Evolutionary conservation across 345 rosid species (phyloP), one percentile per base, ranked within the genome.

Genomic region (Triadica sebifera): DNA sequence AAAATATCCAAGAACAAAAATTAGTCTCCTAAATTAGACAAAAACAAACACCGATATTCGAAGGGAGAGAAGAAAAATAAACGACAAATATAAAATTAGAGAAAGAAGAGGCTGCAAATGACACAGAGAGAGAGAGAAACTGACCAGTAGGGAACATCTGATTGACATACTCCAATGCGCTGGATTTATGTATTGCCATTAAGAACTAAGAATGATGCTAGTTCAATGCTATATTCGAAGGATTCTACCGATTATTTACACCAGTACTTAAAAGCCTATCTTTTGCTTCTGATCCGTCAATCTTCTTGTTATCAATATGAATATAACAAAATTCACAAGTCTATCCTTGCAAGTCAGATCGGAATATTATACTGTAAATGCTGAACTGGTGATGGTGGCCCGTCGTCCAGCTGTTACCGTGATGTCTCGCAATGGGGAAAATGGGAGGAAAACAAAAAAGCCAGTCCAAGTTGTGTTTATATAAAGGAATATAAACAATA

Each of bases 111-210:
- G 20, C 20, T n/a, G 12, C 22, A 63, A 19, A 50, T 7, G 10
- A 67, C 17, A 13, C 13, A 17, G 6, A 63, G 47, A 34, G 19
- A 3, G 38, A 29, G 45, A 66, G 66, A 24, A 25, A 22, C 57
- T 37, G 47, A 90, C 99, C 99, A 84, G 98, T 90, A 38, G 99
- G 99, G 60, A 95, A 95, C 99, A 95, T 95, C 86, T 95, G 99
- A 81, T 95, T 95, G 78, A 95, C 93, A 85, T 95, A 93, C 82
- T 93, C 99, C 81, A 95, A 69, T 46, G 98, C 89, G 82, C 97
- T 91, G 22, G 95, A 86, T 84, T 93, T 95, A 82, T 91, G 98
- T 98, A 93, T 95, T 65, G 45, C 56, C 15, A 37, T 9, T 62
- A 38, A 34, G 45, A 62, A 2, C 20, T 58, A 12, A 12, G 15